Base-by-base conservation (phyloP, 2,329 filamentous ascomycete genomes). In the Pseudogymnoascus sp. region DNA sequence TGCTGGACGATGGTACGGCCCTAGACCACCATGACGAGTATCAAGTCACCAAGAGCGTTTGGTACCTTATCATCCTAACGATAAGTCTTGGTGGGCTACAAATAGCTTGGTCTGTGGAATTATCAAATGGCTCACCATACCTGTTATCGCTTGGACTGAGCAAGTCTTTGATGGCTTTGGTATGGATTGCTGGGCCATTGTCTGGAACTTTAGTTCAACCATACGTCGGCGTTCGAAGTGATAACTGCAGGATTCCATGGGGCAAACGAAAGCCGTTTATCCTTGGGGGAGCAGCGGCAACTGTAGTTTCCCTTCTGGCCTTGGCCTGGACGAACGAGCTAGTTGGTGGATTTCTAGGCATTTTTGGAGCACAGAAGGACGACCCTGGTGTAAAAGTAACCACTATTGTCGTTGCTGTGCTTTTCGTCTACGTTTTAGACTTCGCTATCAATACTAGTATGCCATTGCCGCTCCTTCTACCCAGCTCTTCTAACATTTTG, bases 81-180 rank as follows among this genome's bases (percentile, higher is more conserved):
- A 80, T 97, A 66, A 87, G 90, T 72, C 90, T 96, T 68, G 91
- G 91, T 65, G 93, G 91, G 24, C 79, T 97, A 66, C 93, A 97
- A 77, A 89, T 97, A 69, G 92, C 93, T 29, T 97, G 93, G 93
- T 93, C 93, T 1, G 92, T 96, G 44, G 93, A 97, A 75, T 81
- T 96, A 44, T 96, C 92, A 62, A 93, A 96, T 78, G 93, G 93
- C 69, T 96, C 93, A 62, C 90, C 90, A 5, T 95, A 89, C 72
- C 78, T 95, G 42, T 78, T 93, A 42, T 92, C 90, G 0, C 82
- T 95, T 31, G 90, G 90, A 10, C 81, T 95, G 75, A 91, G 86
- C 81, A 93, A 93, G 77, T 88, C 89, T 38, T 77, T 93, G 47
- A 88, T 93, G 80, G 89, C 90, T 16, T 80, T 93, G 67, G 90